Base-by-base conservation (phyloP, 345 rosid genomes). In the Populus davidiana region DNA sequence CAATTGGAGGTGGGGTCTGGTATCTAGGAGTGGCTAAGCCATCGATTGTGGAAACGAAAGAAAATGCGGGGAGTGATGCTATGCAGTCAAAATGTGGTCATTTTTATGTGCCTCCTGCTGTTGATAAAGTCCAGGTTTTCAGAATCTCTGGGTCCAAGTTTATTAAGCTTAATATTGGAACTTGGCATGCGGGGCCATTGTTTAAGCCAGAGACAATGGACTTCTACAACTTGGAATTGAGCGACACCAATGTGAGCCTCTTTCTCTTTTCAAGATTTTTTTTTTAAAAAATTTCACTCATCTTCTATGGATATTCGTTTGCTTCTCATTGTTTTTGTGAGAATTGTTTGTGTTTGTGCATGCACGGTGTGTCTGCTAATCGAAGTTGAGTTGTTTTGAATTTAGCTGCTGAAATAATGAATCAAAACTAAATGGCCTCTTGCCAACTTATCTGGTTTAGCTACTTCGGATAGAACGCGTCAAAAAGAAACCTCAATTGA, bases 171-270 rank as follows among this genome's bases (percentile, higher is more conserved):
- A 80, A 91, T 68, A 50, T 41, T 0, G 98, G 99, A 70, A 93
- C 98, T 0, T 95, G 99, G 98, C 98, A 95, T 33, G 96, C 85
- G 0, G 99, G 98, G 49, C 98, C 98, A 1, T 63, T 95, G 79
- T 91, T 93, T 31, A 70, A 13, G 72, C 89, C 81, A 0, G 84
- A 79, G 9, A 20, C 67, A 25, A 88, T 91, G 97, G 92, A 89
- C 76, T 93, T 95, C 85, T 95, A 90, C 89, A 93, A 93, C 79
- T 67, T 95, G 50, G 99, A 93, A 84, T 81, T 95, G 49, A 91
- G 88, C 85, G 76, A 95, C 74, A 93, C 98, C 70, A 90, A 91
- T 75, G 99, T 93, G 80, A 91, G 91, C 79, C 25, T 38, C 12
- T 61, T 69, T 36, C 20, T 62, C 69, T 18, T 61, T 76, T 16